phyloP scores from a whole-genome alignment of 306 rosid genomes.

The Castanopsis chinensis region DNA sequence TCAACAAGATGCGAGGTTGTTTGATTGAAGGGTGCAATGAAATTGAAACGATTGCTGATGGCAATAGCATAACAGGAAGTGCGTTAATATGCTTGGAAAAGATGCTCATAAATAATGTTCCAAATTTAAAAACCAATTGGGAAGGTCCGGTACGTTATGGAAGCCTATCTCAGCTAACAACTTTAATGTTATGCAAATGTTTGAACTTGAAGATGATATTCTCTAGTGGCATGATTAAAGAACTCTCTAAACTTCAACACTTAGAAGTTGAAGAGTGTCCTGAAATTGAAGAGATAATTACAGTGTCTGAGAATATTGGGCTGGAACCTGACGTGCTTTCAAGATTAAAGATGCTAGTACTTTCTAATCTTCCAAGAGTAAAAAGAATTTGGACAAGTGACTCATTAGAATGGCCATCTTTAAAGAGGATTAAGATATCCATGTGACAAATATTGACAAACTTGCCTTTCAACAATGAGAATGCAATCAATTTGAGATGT shows the following conservation, averaged over 20 bases:
- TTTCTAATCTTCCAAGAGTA: constrained; percentile 16
- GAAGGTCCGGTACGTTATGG: no score
- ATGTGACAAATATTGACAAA: constrained; percentile 6
- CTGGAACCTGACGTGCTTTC: constrained; percentile 17
- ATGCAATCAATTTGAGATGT: constrained; percentile 4
- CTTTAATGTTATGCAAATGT: background rate
- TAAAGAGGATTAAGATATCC: constrained; percentile 9
- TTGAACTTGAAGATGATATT: constrained; percentile 12
- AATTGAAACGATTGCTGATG: no score
- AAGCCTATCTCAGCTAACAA: no score
- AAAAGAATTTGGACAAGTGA: background rate
- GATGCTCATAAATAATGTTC: background rate
- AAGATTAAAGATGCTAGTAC: constrained; percentile 13
- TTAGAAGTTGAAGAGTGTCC: constrained; percentile 22
- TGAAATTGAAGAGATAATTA: constrained; percentile 16
- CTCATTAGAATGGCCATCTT: constrained; percentile 21
- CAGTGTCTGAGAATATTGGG: background rate
- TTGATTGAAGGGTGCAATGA: constrained; percentile 1
- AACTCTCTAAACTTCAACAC: constrained; percentile 17
- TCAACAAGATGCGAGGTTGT: constrained; percentile 22
- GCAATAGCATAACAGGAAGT: fast-evolving
- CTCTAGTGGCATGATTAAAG: background rate
- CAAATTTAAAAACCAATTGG: background rate
- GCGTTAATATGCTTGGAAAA: no score
- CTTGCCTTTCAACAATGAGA: background rate